Conservation (phyloP, 2,329 filamentous ascomycete species). For the Penicillium sp. region DNA sequence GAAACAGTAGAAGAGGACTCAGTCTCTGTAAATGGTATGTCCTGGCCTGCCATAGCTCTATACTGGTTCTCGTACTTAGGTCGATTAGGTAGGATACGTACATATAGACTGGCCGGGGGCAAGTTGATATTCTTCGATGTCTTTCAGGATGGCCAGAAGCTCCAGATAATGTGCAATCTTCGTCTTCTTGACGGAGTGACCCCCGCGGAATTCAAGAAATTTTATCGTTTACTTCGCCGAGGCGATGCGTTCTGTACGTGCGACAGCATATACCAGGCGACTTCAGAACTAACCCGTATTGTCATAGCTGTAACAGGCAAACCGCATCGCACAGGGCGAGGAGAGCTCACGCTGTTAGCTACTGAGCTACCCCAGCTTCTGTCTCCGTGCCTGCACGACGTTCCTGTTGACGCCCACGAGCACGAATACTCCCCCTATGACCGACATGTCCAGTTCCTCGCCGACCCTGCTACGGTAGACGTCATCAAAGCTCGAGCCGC, state of each 20-base stretch:
- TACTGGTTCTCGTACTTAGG: slow-evolving; percentile 44
- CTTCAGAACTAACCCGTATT: slow-evolving; percentile 22
- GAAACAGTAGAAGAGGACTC: slow-evolving; percentile 46
- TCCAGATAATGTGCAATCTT: slow-evolving; percentile 79
- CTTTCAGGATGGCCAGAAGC: slow-evolving; percentile 69
- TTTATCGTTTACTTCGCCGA: slow-evolving; percentile 70
- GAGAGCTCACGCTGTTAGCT: slow-evolving; percentile 76
- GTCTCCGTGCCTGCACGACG: slow-evolving; percentile 76
- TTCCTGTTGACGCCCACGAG: slow-evolving; percentile 73
- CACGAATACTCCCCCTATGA: slow-evolving; percentile 74
- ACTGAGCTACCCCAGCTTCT: slow-evolving; percentile 71
- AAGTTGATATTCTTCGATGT: slow-evolving; percentile 87
- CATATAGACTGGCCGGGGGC: slow-evolving; percentile 72
- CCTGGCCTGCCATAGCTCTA: slow-evolving; percentile 25
- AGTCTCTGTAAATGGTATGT: slow-evolving; percentile 52
- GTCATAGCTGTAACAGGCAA: slow-evolving; percentile 68
- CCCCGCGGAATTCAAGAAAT: slow-evolving; percentile 59
- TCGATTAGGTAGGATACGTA: slow-evolving; percentile 72
- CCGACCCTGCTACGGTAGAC: slow-evolving; percentile 71
- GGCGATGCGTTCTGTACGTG: slow-evolving; percentile 83
- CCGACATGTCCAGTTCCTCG: slow-evolving; percentile 85
- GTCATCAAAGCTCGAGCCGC: slow-evolving; percentile 74
- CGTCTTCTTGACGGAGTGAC: slow-evolving; percentile 46
- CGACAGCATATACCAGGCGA: slow-evolving; percentile 13
- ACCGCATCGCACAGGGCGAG: slow-evolving; percentile 71